Conservation (phyloP, 2,329 filamentous ascomycete genomes). For the Lecanicillium sp. region DNA sequence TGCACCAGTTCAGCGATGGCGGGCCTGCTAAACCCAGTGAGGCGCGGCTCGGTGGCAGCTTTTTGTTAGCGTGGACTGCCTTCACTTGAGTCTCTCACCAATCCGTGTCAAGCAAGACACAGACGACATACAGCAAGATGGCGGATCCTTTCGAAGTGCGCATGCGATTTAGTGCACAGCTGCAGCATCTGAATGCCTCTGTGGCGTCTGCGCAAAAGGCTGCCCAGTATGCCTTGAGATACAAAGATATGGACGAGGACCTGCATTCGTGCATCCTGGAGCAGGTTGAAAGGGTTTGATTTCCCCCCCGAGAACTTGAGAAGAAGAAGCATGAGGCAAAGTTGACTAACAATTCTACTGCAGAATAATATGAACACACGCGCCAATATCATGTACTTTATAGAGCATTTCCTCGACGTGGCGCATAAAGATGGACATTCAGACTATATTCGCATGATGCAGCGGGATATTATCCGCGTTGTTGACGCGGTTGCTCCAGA, state of each 20-base stretch:
- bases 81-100: not conserved
- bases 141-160: conserved; percentile 94
- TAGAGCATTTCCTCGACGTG: conserved; percentile 88
- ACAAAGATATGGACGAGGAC: conserved; percentile 93
- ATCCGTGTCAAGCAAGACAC: not conserved
- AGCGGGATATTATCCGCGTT: conserved; percentile 82
- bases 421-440: conserved; percentile 66
- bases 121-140: conserved; percentile 27
- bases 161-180: conserved; percentile 87
- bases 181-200: conserved; percentile 86
- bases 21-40: too few relatives aligned
- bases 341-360: conserved; percentile 4
- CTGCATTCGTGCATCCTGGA: conserved; percentile 95
- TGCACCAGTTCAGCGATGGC: not conserved
- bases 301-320: conserved; percentile 4
- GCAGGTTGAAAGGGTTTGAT: conserved; percentile 76
- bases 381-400: conserved; percentile 99
- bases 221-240: conserved; percentile 88
- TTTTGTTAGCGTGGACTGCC: not conserved
- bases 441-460: conserved; percentile 89
- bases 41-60: not conserved
- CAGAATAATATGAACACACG: conserved; percentile 92
- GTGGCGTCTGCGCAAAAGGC: conserved; percentile 85
- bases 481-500: conserved; percentile 87
- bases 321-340: not conserved